Conservation (phyloP, 2,329 filamentous ascomycete species). For the Fusarium caatingaense region DNA sequence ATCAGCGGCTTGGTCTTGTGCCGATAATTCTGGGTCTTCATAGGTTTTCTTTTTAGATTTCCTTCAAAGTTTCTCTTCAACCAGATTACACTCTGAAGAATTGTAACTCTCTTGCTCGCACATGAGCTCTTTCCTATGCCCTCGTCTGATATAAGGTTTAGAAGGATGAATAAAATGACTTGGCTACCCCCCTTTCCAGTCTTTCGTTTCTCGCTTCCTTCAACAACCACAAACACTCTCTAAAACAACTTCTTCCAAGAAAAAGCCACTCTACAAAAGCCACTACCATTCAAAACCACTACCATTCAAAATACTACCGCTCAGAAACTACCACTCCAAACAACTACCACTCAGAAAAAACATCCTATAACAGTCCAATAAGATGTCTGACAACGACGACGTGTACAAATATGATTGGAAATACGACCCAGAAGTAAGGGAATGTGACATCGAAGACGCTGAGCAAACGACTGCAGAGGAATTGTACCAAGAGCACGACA, state of each 20-base stretch:
- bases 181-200: neutral
- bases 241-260: neutral
- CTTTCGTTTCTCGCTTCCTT: neutral
- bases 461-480: neutral
- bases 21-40: slow-evolving; percentile 54
- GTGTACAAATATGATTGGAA: neutral
- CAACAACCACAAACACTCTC: neutral
- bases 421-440: neutral
- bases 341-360: neutral
- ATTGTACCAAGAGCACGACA: no score
- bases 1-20: slow-evolving; percentile 55
- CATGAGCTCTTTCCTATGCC: neutral
- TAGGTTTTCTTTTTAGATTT: neutral
- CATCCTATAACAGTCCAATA: neutral
- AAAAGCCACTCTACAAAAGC: neutral
- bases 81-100: neutral
- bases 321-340: no score
- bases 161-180: neutral
- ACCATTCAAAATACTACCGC: no score
- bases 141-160: neutral
- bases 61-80: neutral
- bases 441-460: neutral
- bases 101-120: neutral
- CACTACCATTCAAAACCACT: no score
- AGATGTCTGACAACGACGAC: neutral